Percentiles rank a stretch among this genome's conserved stretches.
phyloP scores from a whole-genome alignment of 164 flowering plant species.

The Dillenia suffruticosa region DNA sequence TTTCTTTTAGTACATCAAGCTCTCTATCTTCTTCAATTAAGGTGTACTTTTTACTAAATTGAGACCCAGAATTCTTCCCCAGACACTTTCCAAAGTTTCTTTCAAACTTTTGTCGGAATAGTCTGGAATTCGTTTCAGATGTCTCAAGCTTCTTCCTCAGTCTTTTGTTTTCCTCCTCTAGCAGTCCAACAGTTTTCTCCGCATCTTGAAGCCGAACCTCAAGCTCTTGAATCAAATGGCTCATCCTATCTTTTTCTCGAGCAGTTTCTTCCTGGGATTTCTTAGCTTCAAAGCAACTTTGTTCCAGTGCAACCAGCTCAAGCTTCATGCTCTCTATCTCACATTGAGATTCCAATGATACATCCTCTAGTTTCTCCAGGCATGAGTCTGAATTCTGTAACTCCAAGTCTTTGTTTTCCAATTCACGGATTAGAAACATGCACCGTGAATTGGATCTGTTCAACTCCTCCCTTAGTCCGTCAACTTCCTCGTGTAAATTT shows the following conservation, averaged over 20 bases:
- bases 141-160: conserved; percentile 39
- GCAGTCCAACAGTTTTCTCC: conserved; percentile 21
- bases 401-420: conserved; percentile 49
- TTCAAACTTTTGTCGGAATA: conserved; percentile 27
- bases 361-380: conserved; percentile 57
- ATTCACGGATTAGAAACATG: conserved; percentile 35
- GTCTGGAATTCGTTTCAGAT: conserved; percentile 25
- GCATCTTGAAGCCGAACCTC: conserved; percentile 34
- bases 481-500: conserved; percentile 34
- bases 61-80: conserved; percentile 15
- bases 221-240: conserved; percentile 31
- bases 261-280: conserved; percentile 40
- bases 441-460: conserved; percentile 39
- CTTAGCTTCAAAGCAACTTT: conserved; percentile 43
- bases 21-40: conserved; percentile 18
- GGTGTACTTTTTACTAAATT: conserved; percentile 3
- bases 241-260: conserved; percentile 43
- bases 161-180: conserved; percentile 55
- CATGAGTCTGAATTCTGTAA: conserved; percentile 32
- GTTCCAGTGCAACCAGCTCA: conserved; percentile 55
- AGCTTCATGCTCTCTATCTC: conserved; percentile 85
- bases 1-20: conserved; percentile 18
- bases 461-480: conserved; percentile 42
- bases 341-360: conserved; percentile 68
- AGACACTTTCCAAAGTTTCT: conserved; percentile 25